Percentiles rank a stretch among this genome's conserved stretches.
phyloP scores from a whole-genome alignment of 2,329 filamentous ascomycete genomes.

The Ophiostoma montium region DNA sequence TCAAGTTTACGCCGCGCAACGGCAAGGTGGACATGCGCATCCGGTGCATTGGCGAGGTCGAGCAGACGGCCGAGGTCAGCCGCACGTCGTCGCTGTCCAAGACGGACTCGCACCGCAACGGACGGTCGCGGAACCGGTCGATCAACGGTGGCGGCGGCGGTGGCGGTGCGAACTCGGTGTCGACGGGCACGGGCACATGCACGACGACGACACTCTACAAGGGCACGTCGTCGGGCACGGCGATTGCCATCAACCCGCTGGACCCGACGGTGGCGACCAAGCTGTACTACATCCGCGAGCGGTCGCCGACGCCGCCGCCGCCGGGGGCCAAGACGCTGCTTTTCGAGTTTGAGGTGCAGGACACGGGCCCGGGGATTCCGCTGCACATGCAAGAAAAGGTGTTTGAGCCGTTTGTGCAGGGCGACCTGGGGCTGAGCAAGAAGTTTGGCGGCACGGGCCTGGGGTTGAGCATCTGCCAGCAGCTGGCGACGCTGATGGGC shows the following conservation, averaged over 20 bases:
- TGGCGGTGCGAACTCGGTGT: slow-evolving; percentile 12
- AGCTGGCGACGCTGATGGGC: slow-evolving; percentile 71
- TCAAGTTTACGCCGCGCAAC: slow-evolving; percentile 75
- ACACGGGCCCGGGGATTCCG: slow-evolving; percentile 77
- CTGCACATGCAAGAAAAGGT: slow-evolving; percentile 65
- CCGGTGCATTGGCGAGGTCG: slow-evolving; percentile 52
- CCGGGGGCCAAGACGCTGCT: slow-evolving; percentile 48
- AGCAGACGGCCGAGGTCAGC: slow-evolving; percentile 29
- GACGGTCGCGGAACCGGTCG: slow-evolving; percentile 31
- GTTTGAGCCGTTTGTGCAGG: slow-evolving; percentile 90
- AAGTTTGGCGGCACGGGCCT: slow-evolving; percentile 83
- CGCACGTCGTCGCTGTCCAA: slow-evolving; percentile 39
- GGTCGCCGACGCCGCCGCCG: slow-evolving; percentile 46
- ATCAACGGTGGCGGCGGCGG: slow-evolving; percentile 16
- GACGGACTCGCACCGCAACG: slow-evolving; percentile 26
- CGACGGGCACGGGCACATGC: slow-evolving; percentile 6
- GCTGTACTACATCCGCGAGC: slow-evolving; percentile 35
- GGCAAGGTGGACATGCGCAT: slow-evolving; percentile 67
- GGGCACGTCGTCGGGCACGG: slow-evolving; percentile 30
- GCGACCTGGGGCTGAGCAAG: slow-evolving; percentile 76
- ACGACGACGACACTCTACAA: slow-evolving; percentile 13
- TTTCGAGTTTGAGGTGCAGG: slow-evolving; percentile 81
- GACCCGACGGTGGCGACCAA: slow-evolving; percentile 33
- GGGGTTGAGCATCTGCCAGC: slow-evolving; percentile 78
- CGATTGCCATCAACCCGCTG: slow-evolving; percentile 48